Evolutionary conservation across 345 rosid species (phyloP).

Genomic region (Trapa bicornis): DNA sequence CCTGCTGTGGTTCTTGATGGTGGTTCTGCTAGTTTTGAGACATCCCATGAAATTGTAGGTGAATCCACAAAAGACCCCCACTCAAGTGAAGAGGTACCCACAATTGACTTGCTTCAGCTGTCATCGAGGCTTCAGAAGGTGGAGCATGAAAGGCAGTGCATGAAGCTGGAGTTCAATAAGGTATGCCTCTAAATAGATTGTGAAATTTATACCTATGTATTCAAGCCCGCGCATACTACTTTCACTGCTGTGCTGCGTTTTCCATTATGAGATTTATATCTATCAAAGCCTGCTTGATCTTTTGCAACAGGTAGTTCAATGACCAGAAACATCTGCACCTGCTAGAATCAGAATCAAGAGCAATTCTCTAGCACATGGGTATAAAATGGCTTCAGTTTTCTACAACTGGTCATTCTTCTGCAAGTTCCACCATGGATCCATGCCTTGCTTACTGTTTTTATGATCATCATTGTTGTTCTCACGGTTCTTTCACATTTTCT

Average conservation of each 20-base stretch:
- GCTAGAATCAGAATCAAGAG: not conserved
- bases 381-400: too few relatives aligned
- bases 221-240: too few relatives aligned
- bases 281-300: not conserved
- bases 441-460: not conserved
- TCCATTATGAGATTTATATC: not conserved
- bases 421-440: not conserved
- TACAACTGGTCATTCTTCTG: not conserved
- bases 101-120: conserved; percentile 42
- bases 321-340: not conserved
- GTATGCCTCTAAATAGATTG: not conserved
- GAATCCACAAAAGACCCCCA: conserved; percentile 17
- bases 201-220: too few relatives aligned
- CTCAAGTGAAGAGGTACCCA: conserved; percentile 22
- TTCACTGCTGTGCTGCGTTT: not conserved
- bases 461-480: too few relatives aligned
- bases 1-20: conserved; percentile 3
- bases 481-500: too few relatives aligned
- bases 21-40: not conserved
- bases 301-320: not conserved
- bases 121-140: conserved; percentile 43
- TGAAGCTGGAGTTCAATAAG: conserved; percentile 20
- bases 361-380: too few relatives aligned
- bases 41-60: conserved; percentile 16
- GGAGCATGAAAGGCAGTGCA: conserved; percentile 33